Evolutionary conservation across 2,329 filamentous ascomycete species (phyloP).

Genomic region (Pestalotiopsis sp.): DNA sequence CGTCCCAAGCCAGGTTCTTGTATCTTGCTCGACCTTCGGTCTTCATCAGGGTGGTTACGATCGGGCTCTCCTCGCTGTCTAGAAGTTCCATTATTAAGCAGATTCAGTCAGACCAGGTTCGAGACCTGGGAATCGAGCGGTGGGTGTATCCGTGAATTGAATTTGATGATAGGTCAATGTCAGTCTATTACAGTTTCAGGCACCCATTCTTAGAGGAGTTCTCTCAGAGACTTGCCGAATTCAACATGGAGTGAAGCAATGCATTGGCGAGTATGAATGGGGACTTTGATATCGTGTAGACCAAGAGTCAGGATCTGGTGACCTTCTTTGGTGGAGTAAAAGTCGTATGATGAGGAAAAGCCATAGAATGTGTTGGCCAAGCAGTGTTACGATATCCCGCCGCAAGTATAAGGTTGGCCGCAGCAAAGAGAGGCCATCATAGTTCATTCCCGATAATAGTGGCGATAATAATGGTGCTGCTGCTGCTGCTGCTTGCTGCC

Average conservation of each 20-base stretch:
- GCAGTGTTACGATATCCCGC: neutral
- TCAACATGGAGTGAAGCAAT: too few species aligned
- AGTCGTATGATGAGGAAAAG: neutral
- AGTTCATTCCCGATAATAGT: neutral
- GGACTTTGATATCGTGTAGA: neutral
- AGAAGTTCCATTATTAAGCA: neutral
- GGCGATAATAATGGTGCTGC: too few species aligned
- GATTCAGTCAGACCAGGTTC: neutral
- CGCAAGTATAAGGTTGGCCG: neutral
- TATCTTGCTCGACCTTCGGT: neutral
- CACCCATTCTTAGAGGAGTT: too few species aligned
- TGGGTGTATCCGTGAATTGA: too few species aligned
- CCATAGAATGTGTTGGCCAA: neutral
- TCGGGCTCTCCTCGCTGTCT: neutral
- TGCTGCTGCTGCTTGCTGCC: neutral
- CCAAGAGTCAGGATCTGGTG: neutral
- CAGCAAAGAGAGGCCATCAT: neutral
- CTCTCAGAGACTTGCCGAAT: too few species aligned
- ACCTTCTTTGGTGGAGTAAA: neutral
- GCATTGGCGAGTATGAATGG: too few species aligned
- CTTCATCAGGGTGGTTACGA: neutral
- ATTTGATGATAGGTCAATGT: too few species aligned
- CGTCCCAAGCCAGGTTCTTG: neutral
- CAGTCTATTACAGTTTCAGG: too few species aligned
- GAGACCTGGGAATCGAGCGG: too few species aligned